Conservation (phyloP, 2,329 filamentous ascomycete genomes). For the Calonectria crousiana region DNA sequence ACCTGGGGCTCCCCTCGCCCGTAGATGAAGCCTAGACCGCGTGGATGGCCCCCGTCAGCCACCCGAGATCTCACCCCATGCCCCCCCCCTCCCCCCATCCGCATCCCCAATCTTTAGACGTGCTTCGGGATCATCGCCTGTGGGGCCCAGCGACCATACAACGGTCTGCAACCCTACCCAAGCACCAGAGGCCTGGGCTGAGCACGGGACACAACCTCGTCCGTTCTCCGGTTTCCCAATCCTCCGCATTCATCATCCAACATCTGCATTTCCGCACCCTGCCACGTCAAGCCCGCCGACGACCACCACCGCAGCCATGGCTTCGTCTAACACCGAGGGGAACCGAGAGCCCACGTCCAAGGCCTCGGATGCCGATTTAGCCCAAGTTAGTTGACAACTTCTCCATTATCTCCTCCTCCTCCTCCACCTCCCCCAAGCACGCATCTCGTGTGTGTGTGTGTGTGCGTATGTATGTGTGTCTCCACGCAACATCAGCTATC, state of each 20-base stretch:
- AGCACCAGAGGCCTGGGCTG: neutral
- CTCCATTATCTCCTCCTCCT: neutral
- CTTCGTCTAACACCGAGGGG: constrained; percentile 17
- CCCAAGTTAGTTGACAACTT: constrained; percentile 33
- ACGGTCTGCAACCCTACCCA: constrained; percentile 6
- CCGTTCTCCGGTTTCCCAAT: neutral
- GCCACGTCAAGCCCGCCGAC: constrained; percentile 24
- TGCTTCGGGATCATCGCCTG: constrained; percentile 13
- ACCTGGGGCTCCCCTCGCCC: neutral
- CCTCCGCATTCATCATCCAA: constrained; percentile 7
- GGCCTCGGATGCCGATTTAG: constrained; percentile 41
- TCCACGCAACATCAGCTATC: neutral
- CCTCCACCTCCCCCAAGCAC: neutral
- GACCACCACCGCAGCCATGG: constrained; percentile 25
- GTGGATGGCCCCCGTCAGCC: neutral
- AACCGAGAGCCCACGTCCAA: constrained; percentile 29
- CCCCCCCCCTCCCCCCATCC: neutral
- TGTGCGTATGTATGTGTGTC: neutral
- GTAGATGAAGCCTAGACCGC: constrained; percentile 2
- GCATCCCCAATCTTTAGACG: neutral
- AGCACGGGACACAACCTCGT: neutral
- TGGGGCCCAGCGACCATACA: neutral
- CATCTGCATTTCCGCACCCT: neutral
- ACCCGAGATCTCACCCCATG: constrained; percentile 9
- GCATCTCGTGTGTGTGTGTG: neutral